Base-by-base conservation (phyloP, 75 land plant genomes). In the Azolla pinnata region DNA sequence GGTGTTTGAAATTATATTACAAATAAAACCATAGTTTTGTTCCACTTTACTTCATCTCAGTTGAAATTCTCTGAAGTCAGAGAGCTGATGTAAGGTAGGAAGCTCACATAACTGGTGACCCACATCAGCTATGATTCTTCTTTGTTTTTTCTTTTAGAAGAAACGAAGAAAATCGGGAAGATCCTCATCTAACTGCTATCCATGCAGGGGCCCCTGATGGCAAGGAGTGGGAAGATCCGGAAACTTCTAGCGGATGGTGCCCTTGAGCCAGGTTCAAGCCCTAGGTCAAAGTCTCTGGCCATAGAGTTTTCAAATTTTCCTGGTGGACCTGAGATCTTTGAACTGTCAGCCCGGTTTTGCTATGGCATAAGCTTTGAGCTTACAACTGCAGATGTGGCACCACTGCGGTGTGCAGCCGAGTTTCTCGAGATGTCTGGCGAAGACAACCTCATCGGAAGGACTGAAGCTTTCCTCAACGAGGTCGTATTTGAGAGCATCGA, bases 141-240 rank as follows among this genome's bases (percentile, higher is more conserved):
- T 24, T 29, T 21, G n/a, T 25, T 26, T 16, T 26, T 62, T 29
- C n/a, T n/a, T n/a, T n/a, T n/a, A n/a, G n/a, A n/a, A n/a, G n/a
- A n/a, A n/a, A n/a, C n/a, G n/a, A n/a, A n/a, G n/a, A 10, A 27
- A 24, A 46, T 60, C 33, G 21, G 35, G 67, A n/a, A 28, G 2
- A 19, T 38, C 35, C 18, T n/a, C 31, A 32, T 54, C 23, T 46
- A 40, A 3, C 54, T 57, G 30, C 64, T 23, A 21, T 33, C 23
- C 24, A 32, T 83, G 77, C 68, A 93, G 96, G 88, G 88, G 57
- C 98, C 98, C 24, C 75, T 93, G 14, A 87, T 89, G 27, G 74
- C 96, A 29, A 68, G 83, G 55, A 75, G 96, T 75, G 90, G 96
- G 10, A 66, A 83, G 59, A 88, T 93, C 31, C 56, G 98, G 31